Evolutionary conservation across 768 basidiomycete genomes (phyloP), one percentile per base, ranked within the genome.

Genomic region (Xanthoconium purpureum): DNA sequence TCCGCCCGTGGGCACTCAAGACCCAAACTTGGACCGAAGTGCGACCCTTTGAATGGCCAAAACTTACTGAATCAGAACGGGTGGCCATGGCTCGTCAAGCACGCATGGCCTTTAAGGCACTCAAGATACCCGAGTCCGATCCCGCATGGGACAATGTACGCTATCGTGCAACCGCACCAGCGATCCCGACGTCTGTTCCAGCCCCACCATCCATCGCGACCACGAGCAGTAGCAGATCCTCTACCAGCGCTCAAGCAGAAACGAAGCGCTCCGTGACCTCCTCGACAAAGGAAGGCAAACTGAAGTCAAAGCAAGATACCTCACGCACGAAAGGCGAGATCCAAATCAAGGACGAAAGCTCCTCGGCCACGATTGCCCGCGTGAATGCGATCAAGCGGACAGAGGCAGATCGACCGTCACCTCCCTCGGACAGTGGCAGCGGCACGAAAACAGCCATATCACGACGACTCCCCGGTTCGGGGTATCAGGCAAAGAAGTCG

Each of bases 11-110:
- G 78, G 64, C 72, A 33, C 80, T 89, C 56, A 87, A 83, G 59
- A 71, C 77, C 24, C 64, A 70, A 18, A 73, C 81, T 3, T 91
- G 88, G 88, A 75, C 75, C 35, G 84, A 90, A 63, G 84, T 89
- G 28, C 83, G 86, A 7, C 89, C 89, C 0, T 84, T 77, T 55
- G 85, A 84, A 58, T 87, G 80, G 78, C 73, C 77, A 1, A 74
- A 73, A 30, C 73, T 87, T 29, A 73, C 74, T 3, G 79, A 81
- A 30, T 47, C 72, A 3, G 81, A 84, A 44, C 77, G 81, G 6
- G 73, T 71, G 9, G 62, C 57, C n/a, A 73, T 89, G 67, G 77
- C 81, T 9, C 77, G 81, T 39, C 73, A 76, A 30, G 85, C 82
- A 2, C 78, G 84, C 45, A 58, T 71, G 15, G 78, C 72, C 1